Conservation (phyloP, 768 basidiomycete genomes). For the Leccinum broughii region DNA sequence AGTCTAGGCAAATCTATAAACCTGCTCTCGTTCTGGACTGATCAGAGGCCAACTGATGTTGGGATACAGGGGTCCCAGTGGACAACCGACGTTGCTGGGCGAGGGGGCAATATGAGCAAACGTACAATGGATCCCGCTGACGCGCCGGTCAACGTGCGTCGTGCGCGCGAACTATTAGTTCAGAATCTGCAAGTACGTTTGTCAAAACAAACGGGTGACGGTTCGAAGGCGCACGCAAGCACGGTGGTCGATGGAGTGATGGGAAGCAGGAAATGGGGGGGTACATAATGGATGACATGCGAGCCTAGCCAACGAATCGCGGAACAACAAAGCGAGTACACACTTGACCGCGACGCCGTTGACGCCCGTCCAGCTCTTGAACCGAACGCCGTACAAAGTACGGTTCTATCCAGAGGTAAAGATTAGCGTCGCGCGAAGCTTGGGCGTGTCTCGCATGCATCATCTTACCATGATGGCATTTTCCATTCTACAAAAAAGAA, state of each 20-base stretch:
- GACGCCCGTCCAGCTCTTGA: constrained; percentile 69
- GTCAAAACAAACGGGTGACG: too few relatives aligned
- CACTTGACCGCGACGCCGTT: constrained; percentile 39
- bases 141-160: neutral
- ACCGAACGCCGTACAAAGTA: constrained; percentile 57
- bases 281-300: neutral
- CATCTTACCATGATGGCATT: neutral
- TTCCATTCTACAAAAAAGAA: constrained; percentile 1
- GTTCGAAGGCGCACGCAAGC: too few relatives aligned
- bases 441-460: neutral
- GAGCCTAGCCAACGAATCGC: neutral
- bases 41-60: constrained; percentile 33
- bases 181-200: too few relatives aligned
- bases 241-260: constrained; percentile 22
- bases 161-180: too few relatives aligned
- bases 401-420: constrained; percentile 39
- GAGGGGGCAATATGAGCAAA: neutral
- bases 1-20: neutral
- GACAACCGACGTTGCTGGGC: constrained; percentile 46
- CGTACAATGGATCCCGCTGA: neutral
- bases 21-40: neutral
- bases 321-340: neutral
- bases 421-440: neutral
- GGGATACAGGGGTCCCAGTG: constrained; percentile 47
- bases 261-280: neutral